phyloP scores from a whole-genome alignment of 768 basidiomycete genomes.

The Obba rivulosa region DNA sequence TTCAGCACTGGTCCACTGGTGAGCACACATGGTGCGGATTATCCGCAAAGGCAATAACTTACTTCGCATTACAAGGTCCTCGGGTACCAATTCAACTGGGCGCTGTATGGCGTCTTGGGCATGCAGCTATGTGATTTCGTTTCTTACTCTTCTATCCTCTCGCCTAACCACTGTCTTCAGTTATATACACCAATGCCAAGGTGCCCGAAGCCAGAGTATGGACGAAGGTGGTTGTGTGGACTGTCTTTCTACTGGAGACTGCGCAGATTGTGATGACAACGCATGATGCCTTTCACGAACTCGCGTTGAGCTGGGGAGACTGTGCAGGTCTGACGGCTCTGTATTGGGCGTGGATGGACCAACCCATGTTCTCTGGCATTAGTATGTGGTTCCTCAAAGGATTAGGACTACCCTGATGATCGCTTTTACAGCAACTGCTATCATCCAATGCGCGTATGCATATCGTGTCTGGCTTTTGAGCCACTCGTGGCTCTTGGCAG shows the following conservation, averaged over 20 bases:
- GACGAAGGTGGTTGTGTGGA: background rate
- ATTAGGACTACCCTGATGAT: too few relatives aligned
- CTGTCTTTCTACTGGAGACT: background rate
- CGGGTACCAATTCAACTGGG: background rate
- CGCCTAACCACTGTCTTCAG: too few relatives aligned
- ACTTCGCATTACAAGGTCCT: background rate
- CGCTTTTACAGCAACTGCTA: background rate
- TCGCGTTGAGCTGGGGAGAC: background rate
- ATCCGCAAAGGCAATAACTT: too few relatives aligned
- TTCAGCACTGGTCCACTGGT: too few relatives aligned
- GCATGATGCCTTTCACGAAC: conserved; percentile 1
- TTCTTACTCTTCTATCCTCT: too few relatives aligned
- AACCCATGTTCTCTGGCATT: background rate
- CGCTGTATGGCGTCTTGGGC: background rate
- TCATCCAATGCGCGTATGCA: background rate
- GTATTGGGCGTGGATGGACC: background rate
- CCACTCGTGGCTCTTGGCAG: background rate
- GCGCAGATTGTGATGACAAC: background rate
- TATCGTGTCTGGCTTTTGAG: background rate
- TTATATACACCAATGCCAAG: too few relatives aligned
- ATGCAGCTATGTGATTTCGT: background rate
- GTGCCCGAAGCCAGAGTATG: too few relatives aligned
- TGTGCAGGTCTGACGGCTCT: background rate
- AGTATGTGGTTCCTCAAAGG: background rate
- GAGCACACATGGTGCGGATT: too few relatives aligned